Evolutionary conservation across 345 rosid genomes (phyloP).

Genomic region (Pistacia integerrima): DNA sequence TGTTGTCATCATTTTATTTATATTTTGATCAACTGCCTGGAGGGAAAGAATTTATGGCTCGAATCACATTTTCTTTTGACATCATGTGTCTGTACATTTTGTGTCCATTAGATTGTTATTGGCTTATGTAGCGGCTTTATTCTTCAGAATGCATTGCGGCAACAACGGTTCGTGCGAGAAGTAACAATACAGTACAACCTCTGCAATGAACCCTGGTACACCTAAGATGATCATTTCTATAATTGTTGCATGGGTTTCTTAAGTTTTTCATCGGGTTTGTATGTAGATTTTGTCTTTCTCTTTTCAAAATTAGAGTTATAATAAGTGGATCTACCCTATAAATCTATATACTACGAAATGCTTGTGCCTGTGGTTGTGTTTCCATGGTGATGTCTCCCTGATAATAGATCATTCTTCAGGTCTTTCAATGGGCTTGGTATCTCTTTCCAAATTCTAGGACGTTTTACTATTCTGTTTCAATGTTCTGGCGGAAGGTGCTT

Average conservation of each 20-base stretch:
- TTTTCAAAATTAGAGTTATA: not conserved
- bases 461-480: not conserved
- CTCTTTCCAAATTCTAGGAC: not conserved
- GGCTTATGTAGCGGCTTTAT: constrained; percentile 18
- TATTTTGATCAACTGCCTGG: not conserved
- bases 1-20: not conserved
- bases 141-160: constrained; percentile 91
- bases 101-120: constrained; percentile 10
- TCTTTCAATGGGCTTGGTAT: not conserved
- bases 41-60: not conserved
- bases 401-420: not conserved
- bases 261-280: constrained; percentile 9
- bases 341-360: not conserved
- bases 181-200: constrained; percentile 98
- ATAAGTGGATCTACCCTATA: not conserved
- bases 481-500: not conserved
- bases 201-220: constrained; percentile 99
- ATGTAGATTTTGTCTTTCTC: not conserved
- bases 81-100: not conserved
- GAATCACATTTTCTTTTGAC: not conserved
- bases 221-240: constrained; percentile 15
- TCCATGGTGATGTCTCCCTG: not conserved
- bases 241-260: constrained; percentile 5
- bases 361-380: not conserved
- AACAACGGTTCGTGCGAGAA: constrained; percentile 96